Conservation (phyloP, 192 early-diverging fungal species). For the Hyaloraphidium curvatum region DNA sequence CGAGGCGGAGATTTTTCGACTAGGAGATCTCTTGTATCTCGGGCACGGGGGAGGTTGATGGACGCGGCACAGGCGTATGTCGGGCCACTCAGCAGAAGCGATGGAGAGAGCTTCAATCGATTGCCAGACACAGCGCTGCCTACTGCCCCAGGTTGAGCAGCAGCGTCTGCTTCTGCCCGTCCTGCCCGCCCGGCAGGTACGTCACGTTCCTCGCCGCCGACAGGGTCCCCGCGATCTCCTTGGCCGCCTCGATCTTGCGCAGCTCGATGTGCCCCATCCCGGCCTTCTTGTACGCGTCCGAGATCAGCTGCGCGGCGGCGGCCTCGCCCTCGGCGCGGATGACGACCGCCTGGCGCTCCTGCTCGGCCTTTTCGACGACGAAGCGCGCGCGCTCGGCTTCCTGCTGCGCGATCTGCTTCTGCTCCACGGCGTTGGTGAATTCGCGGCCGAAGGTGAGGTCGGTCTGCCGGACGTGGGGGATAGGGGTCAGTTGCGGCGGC, state of each 20-base stretch:
- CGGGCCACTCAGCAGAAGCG: too few species aligned
- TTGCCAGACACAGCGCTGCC: too few species aligned
- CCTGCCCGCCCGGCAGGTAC: constrained; percentile 58
- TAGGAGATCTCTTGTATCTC: too few species aligned
- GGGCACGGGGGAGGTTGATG: too few species aligned
- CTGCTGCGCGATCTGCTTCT: constrained; percentile 97
- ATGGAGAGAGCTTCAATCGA: too few species aligned
- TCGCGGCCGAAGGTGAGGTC: constrained; percentile 98
- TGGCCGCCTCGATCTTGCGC: constrained; percentile 90
- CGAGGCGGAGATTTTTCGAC: too few species aligned
- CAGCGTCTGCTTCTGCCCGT: constrained; percentile 20
- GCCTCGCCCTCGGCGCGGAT: constrained; percentile 98
- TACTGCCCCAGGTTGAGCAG: constrained; percentile 49
- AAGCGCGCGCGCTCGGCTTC: constrained; percentile 98
- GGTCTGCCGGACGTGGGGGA: constrained; percentile 30
- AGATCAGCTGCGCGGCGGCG: constrained; percentile 79
- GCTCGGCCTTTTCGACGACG: constrained; percentile 95
- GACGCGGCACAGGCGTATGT: too few species aligned
- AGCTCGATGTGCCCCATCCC: constrained; percentile 86
- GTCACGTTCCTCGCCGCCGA: constrained; percentile 66
- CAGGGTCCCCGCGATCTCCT: constrained; percentile 85
- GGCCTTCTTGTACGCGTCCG: constrained; percentile 71
- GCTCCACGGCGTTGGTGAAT: constrained; percentile 96
- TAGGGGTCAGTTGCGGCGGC: not conserved
- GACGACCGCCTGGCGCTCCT: constrained; percentile 90